A percentile compares a stretch with the other conserved stretches of the same genome.
Conservation (phyloP, 345 rosid species). For the Aegle marmelos region DNA sequence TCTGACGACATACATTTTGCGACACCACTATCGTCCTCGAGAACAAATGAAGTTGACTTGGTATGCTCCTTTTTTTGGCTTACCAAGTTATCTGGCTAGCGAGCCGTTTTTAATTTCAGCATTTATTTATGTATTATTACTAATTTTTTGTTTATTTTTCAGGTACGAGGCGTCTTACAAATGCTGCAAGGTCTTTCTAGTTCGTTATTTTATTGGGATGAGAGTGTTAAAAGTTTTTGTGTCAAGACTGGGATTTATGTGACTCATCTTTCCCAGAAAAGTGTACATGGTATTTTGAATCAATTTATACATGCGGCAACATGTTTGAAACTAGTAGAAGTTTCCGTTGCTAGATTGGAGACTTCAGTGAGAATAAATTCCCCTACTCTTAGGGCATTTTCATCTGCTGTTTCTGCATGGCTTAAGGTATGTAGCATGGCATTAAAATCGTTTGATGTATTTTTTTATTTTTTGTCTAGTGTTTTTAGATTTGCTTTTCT, state of each 20-base stretch:
- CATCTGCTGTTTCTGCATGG: conserved; percentile 65
- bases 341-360: conserved; percentile 37
- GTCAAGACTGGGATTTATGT: conserved; percentile 52
- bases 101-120: background rate
- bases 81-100: background rate
- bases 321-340: conserved; percentile 68
- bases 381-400: conserved; percentile 79
- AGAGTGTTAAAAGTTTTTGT: conserved; percentile 32
- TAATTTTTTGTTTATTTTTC: background rate
- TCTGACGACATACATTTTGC: conserved; percentile 37
- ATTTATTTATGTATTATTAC: background rate
- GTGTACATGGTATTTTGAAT: conserved; percentile 55
- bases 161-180: conserved; percentile 63
- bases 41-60: conserved; percentile 59
- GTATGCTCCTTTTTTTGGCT: conserved; percentile 24
- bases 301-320: conserved; percentile 71
- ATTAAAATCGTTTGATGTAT: background rate
- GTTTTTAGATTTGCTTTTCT: conserved; percentile 1
- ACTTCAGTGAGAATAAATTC: conserved; percentile 31
- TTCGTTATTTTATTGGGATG: conserved; percentile 65
- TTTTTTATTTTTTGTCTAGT: background rate
- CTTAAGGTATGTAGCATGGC: conserved; percentile 46
- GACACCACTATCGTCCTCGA: conserved; percentile 33
- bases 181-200: conserved; percentile 80
- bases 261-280: conserved; percentile 64